Evolutionary conservation across 73 alveolate genomes (phyloP), one percentile per base, ranked within the genome.

Genomic region (Paramecium primaurelia): DNA sequence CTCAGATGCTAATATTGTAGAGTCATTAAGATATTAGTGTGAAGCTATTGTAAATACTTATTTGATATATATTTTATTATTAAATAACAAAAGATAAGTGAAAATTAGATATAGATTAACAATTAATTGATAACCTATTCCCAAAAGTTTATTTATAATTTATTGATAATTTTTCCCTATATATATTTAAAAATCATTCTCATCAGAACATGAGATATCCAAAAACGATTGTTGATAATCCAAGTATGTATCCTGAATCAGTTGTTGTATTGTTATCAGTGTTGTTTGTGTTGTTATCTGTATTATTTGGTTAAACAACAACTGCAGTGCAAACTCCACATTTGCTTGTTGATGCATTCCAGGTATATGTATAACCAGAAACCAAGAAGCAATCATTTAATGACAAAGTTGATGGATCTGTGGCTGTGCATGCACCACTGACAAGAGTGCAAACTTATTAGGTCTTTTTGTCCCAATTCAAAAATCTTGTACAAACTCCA

Each of bases 341-440:
- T 37, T 16, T 18, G 64, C 88, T 73, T 2, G 88, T 34, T 37
- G 88, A 73, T 2, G 88, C 68, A 73, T 37, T 73, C 88, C 88
- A 73, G 2, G 88, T 73, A 34, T 73, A 73, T 11, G 88, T 73
- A 20, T 58, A 58, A 1, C 71, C 71, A 20, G 71, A 58, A 58
- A 58, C 34, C 9, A 25, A 58, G 34, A 20, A 58, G 22, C 85
- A 68, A 30, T 68, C 85, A 30, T 20, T 28, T 25, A 9, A 22
- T 18, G 85, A 5, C 22, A 68, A 30, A 25, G 85, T 68, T 8
- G 40, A 5, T 68, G 85, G 85, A 3, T 68, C 85, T 25, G 47
- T 30, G 9, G 40, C 47, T 26, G 49, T 68, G 25, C 85, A 68
- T 58, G 26, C n/a, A 6, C 36, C 71, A 12, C n/a, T 58, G 2